Evolutionary conservation across 164 flowering plant genomes (phyloP).

Genomic region (Vitis amurensis): DNA sequence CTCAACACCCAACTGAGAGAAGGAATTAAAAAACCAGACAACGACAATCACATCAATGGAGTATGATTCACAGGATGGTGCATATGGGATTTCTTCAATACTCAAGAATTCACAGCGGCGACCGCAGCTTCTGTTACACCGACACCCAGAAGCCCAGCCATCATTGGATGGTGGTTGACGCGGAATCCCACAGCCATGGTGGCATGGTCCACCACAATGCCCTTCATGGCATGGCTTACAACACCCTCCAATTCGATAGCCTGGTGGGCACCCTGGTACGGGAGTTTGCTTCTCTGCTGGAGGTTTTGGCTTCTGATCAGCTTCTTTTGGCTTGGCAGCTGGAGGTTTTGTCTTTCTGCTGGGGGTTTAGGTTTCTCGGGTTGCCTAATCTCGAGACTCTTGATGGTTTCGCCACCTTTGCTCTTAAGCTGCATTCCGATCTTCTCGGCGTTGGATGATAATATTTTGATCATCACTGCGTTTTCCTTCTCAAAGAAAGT

Average conservation of each 20-base stretch:
- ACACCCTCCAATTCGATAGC: constrained; percentile 1
- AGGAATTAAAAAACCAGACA: too few relatives aligned
- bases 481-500: constrained; percentile 34
- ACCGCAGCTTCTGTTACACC: constrained; percentile 6
- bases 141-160: too few relatives aligned
- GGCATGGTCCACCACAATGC: constrained; percentile 8
- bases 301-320: too few relatives aligned
- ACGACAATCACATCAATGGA: not conserved
- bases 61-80: not conserved
- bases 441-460: constrained; percentile 32
- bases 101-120: not conserved
- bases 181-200: not conserved
- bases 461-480: constrained; percentile 31
- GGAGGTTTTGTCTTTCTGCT: too few relatives aligned
- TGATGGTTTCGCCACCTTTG: constrained; percentile 31
- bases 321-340: too few relatives aligned
- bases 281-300: too few relatives aligned
- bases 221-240: constrained; percentile 15
- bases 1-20: not conserved
- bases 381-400: constrained; percentile 28
- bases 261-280: too few relatives aligned
- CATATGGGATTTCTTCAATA: not conserved
- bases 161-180: constrained; percentile 6
- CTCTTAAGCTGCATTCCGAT: constrained; percentile 31
- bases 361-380: too few relatives aligned